Evolutionary conservation across 305 asterid species (phyloP), one percentile per base, ranked within the genome.

Genomic region (Striga hermonthica): DNA sequence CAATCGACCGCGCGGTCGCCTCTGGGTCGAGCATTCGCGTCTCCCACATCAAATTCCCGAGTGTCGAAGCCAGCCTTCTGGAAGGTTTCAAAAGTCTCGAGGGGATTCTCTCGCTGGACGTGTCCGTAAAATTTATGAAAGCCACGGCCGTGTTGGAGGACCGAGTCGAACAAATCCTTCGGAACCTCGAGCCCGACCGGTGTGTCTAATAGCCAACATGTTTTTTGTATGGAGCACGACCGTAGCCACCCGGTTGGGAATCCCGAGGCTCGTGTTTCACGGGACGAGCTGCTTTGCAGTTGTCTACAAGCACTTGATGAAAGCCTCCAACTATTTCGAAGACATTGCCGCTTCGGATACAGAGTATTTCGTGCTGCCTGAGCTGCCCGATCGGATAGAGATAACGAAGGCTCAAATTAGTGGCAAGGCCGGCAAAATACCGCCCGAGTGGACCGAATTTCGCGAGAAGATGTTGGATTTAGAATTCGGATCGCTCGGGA

Each of bases 181-280:
- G 35, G 11, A 53, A 68, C 1, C 54, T 75, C 2, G 11, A 72
- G 2, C 78, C 82, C 47, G 31, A 11, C 78, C 81, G 14, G 63
- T 60, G 54, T 82, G 87, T 57, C 48, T 79, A 36, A 55, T 82
- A 1, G 75, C 81, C 0, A 76, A 77, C 22, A 70, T 65, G 76
- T 62, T 73, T n/a, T 65, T 58, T 4, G 73, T 72, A 3, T 78
- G 88, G 83, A 72, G 80, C 1, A 60, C 74, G 4, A 31, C 67
- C 0, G 13, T 72, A 48, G 86, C 82, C 7, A n/a, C 40, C 13
- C 67, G 40, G 1, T 68, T 80, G 36, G 16, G 44, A 0, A 77
- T 85, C 10, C 86, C 87, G 0, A 72, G 79, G 34, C 57, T 81
- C 22, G 37, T 81, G n/a, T 81, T 85, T 16, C 76, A 83, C n/a